Conservation (phyloP, 2,329 filamentous ascomycete genomes). For the Pleoardoris graminearum region DNA sequence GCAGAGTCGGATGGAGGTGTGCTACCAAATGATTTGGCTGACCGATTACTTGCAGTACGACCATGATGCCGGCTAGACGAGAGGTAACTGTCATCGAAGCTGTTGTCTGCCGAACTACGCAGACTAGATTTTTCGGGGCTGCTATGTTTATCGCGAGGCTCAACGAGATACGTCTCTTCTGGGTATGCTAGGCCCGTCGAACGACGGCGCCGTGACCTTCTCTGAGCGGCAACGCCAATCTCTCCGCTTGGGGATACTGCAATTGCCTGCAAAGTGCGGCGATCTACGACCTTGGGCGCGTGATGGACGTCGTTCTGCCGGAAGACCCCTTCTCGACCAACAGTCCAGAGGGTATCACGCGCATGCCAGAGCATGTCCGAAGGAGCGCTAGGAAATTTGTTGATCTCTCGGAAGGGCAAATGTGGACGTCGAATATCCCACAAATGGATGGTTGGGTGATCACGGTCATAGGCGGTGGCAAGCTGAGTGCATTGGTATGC, state of each 20-base stretch:
- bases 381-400: constrained; percentile 58
- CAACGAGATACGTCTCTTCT: constrained; percentile 44
- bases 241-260: constrained; percentile 62
- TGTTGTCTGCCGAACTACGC: constrained; percentile 60
- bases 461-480: constrained; percentile 64
- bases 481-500: constrained; percentile 65
- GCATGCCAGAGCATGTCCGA: constrained; percentile 67
- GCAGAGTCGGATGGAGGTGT: constrained; percentile 56
- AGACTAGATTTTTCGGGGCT: constrained; percentile 53
- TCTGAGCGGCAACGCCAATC: constrained; percentile 59
- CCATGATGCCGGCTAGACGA: constrained; percentile 51
- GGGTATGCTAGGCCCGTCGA: constrained; percentile 47
- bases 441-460: constrained; percentile 63
- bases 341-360: constrained; percentile 66
- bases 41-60: constrained; percentile 52
- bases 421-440: constrained; percentile 67
- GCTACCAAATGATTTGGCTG: constrained; percentile 57
- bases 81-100: constrained; percentile 59
- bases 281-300: constrained; percentile 61
- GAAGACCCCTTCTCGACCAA: constrained; percentile 63
- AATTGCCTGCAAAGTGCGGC: constrained; percentile 59
- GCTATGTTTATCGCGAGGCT: constrained; percentile 49
- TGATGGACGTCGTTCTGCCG: constrained; percentile 65
- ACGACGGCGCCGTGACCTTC: constrained; percentile 50
- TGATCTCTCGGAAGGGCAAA: constrained; percentile 65